Base-by-base conservation (phyloP, 148 eudicot genomes). In the Chenopodium berlandieri region DNA sequence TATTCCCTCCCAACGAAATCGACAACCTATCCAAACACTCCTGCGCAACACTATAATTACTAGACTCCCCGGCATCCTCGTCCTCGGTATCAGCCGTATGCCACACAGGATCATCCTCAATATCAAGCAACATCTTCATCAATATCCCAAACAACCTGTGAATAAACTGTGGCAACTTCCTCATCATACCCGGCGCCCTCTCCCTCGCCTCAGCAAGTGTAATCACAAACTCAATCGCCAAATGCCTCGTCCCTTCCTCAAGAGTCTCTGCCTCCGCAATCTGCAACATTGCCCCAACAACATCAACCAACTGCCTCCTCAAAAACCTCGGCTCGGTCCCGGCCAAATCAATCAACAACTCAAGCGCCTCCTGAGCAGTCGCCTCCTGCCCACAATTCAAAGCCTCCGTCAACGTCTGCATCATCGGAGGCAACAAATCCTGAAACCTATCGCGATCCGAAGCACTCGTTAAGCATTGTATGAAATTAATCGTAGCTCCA, bases 251-350 rank as follows among this genome's bases (percentile, higher is more conserved):
- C 66, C 95, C 97, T 80, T 93, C 97, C 75, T 93, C 92, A 19
- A 93, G 85, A 3, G 84, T 66, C 56, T 92, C 94, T 0, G 97
- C 95, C 95, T 94, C 97, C 0, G 94, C 94, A 82, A 94, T 91
- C 89, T 94, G 95, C 84, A 94, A 75, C 95, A 94, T 94, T 58
- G 95, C 88, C 44, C 95, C 97, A 19, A 94, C 97, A 50, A 94
- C 97, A 69, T 94, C 94, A 80, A 86, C 92, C 72, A 94, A 75
- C 76, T 92, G 95, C 82, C 95, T 80, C 80, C 95, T 86, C 83
- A 93, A 73, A 72, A 93, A 93, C 89, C 92, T 85, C 4, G 97
- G 97, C 82, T 93, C 97, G 0, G 97, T 90, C 77, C 94, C 95
- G 0, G 97, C 97, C 86, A 92, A 92, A 78, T 93, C 95, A 40